A percentile compares a stretch with the other conserved stretches of the same genome.
Conservation (phyloP, 495 filamentous ascomycete species). For the Penicillium mononematosum region DNA sequence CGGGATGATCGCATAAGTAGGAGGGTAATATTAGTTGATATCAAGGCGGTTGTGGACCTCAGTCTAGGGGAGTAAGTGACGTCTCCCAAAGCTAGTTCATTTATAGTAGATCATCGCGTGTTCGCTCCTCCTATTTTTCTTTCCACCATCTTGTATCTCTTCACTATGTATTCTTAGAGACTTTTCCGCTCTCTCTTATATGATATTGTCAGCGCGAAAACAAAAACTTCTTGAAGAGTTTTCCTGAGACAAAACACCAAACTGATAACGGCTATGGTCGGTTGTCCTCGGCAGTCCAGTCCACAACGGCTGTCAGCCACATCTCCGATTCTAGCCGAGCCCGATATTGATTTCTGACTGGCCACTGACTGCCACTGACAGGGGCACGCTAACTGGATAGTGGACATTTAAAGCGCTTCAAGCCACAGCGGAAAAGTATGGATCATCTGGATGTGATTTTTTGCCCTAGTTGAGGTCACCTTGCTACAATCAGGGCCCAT, state of each 20-base stretch:
- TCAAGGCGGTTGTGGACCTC: too few relatives aligned
- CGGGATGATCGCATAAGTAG: too few relatives aligned
- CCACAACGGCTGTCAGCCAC: constrained; percentile 2
- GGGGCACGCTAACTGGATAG: constrained; percentile 1
- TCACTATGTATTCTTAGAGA: too few relatives aligned
- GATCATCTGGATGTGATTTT: constrained; percentile 6
- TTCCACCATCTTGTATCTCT: too few relatives aligned
- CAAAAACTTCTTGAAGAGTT: background rate
- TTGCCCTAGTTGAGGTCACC: constrained; percentile 4
- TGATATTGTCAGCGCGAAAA: background rate
- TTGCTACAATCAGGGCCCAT: constrained; percentile 10
- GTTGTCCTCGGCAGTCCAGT: constrained; percentile 5
- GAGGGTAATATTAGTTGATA: too few relatives aligned
- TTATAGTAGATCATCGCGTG: too few relatives aligned
- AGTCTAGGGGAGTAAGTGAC: too few relatives aligned
- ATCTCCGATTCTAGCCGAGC: constrained; percentile 8
- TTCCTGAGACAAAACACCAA: constrained; percentile 7
- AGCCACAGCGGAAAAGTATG: constrained; percentile 22
- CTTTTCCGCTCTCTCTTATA: too few relatives aligned
- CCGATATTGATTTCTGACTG: background rate
- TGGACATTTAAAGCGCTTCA: background rate
- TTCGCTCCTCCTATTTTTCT: too few relatives aligned
- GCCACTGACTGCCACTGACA: background rate
- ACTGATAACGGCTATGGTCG: constrained; percentile 15
- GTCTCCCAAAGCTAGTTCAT: too few relatives aligned